Conservation (phyloP, 176 grass and related monocot genomes). For the Puya raimondii region DNA sequence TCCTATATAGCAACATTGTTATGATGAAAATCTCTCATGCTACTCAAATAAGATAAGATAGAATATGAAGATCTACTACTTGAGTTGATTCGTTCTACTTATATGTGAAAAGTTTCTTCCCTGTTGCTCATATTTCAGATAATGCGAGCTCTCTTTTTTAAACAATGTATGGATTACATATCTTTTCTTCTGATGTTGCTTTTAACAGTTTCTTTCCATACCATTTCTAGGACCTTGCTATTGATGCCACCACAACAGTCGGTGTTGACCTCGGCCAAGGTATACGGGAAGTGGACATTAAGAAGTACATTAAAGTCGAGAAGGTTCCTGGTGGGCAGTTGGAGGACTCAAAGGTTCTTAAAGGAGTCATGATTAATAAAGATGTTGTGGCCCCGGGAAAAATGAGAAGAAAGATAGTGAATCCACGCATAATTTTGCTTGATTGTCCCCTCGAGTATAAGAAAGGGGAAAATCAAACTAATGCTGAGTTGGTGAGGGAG, state of each 20-base stretch:
- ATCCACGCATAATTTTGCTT: conserved; percentile 90
- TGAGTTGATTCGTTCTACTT: too few relatives aligned
- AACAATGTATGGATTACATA: neutral
- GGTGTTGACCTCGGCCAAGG: conserved; percentile 95
- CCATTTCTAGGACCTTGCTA: conserved; percentile 79
- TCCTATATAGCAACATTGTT: too few relatives aligned
- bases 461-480: conserved; percentile 99
- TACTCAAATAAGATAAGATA: too few relatives aligned
- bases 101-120: too few relatives aligned
- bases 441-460: conserved; percentile 97
- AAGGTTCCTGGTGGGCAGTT: conserved; percentile 93
- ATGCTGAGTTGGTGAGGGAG: conserved; percentile 93
- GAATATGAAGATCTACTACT: too few relatives aligned
- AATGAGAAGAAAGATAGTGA: conserved; percentile 91
- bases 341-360: conserved; percentile 85
- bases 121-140: neutral
- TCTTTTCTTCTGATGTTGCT: neutral
- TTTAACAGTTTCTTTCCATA: conserved; percentile 18
- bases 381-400: conserved; percentile 97
- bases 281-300: conserved; percentile 92
- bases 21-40: too few relatives aligned
- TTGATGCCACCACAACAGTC: conserved; percentile 82
- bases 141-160: neutral
- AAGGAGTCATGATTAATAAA: conserved; percentile 98
- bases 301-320: conserved; percentile 99